Evolutionary conservation across 2,329 filamentous ascomycete species (phyloP).

Genomic region (Beauveria sp.): DNA sequence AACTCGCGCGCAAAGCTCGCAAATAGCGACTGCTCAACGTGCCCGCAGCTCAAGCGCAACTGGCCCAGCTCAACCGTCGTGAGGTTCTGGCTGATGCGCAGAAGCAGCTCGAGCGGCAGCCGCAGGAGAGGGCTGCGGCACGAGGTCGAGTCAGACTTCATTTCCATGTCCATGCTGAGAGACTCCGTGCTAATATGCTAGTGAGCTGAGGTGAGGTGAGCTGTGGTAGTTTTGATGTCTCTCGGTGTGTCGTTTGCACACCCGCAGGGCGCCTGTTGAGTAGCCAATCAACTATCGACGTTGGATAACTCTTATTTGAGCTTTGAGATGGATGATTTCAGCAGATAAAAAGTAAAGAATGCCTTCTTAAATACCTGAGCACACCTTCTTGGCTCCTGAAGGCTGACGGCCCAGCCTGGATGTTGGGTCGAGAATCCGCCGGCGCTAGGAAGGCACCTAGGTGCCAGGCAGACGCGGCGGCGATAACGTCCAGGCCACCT

Average conservation of each 20-base stretch:
- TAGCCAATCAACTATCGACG: not conserved
- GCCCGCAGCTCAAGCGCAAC: constrained; percentile 48
- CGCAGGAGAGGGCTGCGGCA: constrained; percentile 16
- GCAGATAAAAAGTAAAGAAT: no score
- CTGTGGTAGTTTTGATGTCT: not conserved
- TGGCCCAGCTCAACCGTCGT: constrained; percentile 46
- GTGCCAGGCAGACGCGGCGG: not conserved
- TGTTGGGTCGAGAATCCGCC: not conserved
- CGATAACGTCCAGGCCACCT: not conserved
- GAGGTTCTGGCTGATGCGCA: constrained; percentile 45
- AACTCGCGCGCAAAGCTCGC: constrained; percentile 52
- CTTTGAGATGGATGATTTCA: no score
- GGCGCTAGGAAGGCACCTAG: not conserved
- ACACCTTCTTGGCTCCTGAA: not conserved
- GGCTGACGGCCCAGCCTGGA: not conserved
- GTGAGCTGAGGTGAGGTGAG: not conserved
- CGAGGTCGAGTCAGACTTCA: not conserved
- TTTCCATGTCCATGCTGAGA: not conserved
- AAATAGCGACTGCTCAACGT: constrained; percentile 46
- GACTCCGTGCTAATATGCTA: not conserved
- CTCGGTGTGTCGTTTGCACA: not conserved
- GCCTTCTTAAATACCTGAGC: not conserved
- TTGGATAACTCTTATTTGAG: no score
- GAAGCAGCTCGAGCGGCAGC: constrained; percentile 53
- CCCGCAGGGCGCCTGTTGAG: not conserved